Evolutionary conservation across 495 filamentous ascomycete genomes (phyloP).

Genomic region (Penicillium daleae): DNA sequence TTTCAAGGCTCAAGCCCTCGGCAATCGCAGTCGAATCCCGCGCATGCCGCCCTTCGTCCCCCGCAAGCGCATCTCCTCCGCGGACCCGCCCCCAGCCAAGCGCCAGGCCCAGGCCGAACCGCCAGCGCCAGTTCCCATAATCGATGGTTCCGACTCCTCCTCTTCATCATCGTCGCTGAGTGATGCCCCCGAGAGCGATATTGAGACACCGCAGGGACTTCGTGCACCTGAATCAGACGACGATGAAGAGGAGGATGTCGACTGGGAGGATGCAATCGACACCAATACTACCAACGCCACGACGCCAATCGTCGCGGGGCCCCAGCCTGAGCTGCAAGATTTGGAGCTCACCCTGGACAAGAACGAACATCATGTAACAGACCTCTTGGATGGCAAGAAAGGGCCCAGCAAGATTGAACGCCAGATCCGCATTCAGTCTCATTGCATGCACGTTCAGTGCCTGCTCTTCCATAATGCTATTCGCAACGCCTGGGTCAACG

Average conservation of each 20-base stretch:
- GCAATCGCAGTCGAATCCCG: slow-evolving; percentile 2
- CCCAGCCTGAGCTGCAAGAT: slow-evolving; percentile 49
- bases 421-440: slow-evolving; percentile 72
- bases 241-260: slow-evolving; percentile 70
- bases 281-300: slow-evolving; percentile 37
- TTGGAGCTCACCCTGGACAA: slow-evolving; percentile 76
- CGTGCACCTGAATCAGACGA: slow-evolving; percentile 37
- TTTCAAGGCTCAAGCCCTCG: neutral
- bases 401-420: slow-evolving; percentile 84
- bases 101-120: slow-evolving; percentile 39
- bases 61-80: slow-evolving; percentile 49
- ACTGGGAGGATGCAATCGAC: slow-evolving; percentile 86
- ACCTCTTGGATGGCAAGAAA: slow-evolving; percentile 73
- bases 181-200: slow-evolving; percentile 49
- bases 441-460: slow-evolving; percentile 87
- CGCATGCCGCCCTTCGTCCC: slow-evolving; percentile 59
- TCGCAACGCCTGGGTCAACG: slow-evolving; percentile 85
- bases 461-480: slow-evolving; percentile 87
- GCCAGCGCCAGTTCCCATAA: slow-evolving; percentile 17
- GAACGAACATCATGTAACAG: slow-evolving; percentile 58
- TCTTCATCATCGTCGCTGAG: slow-evolving; percentile 68
- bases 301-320: slow-evolving; percentile 31
- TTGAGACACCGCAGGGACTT: slow-evolving; percentile 17
- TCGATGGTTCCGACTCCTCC: slow-evolving; percentile 46
- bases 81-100: slow-evolving; percentile 75